Conservation (phyloP, 2,329 filamentous ascomycete genomes). For the Fusarium avenaceum region DNA sequence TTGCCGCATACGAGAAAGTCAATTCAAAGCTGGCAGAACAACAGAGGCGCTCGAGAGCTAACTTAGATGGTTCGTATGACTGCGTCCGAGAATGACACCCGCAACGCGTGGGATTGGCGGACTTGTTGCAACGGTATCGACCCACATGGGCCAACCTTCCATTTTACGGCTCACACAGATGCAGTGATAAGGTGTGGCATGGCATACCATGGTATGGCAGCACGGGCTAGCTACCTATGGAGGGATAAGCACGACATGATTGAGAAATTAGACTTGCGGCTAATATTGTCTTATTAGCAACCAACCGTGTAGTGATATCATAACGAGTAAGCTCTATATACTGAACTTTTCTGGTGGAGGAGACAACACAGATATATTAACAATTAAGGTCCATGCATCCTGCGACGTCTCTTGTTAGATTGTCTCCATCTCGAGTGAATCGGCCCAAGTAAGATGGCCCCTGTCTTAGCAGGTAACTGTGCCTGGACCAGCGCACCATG, state of each 20-base stretch:
- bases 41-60: conserved; percentile 34
- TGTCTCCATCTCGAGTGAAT: not conserved
- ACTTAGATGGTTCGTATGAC: conserved; percentile 43
- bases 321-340: not conserved
- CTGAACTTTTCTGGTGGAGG: not conserved
- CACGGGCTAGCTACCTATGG: not conserved
- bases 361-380: not conserved
- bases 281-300: conserved; percentile 30
- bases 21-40: conserved; percentile 23
- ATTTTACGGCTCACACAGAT: conserved; percentile 4
- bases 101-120: conserved; percentile 42
- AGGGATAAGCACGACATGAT: conserved; percentile 33
- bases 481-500: conserved; percentile 35
- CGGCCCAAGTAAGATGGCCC: not conserved
- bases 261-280: conserved; percentile 41
- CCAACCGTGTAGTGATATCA: not conserved
- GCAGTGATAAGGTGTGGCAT: conserved; percentile 34
- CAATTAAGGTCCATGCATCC: conserved; percentile 16
- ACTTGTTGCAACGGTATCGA: conserved; percentile 23
- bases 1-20: conserved; percentile 13
- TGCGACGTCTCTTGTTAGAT: conserved; percentile 21
- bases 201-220: not conserved
- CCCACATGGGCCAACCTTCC: conserved; percentile 38
- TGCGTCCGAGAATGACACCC: conserved; percentile 36
- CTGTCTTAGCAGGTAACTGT: conserved; percentile 5